Evolutionary conservation across 805 yeast species (phyloP), one percentile per base, ranked within the genome.

Genomic region (Blastobotrys mokoenaii): DNA sequence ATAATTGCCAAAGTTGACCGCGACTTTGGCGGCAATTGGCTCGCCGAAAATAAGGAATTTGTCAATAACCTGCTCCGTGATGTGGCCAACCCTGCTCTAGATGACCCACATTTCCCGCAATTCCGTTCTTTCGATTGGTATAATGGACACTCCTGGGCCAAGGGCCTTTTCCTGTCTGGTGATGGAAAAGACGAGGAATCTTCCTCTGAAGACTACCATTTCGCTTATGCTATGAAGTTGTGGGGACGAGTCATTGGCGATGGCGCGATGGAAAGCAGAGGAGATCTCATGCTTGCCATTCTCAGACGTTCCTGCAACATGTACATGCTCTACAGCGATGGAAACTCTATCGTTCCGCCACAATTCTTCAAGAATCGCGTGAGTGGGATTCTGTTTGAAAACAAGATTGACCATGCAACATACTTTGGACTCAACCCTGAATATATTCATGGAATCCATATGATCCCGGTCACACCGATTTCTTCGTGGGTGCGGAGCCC

Each of bases 131-230:
- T 82, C 62, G 88, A 82, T 60, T 83, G 84, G 77, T 83, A 62
- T 62, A 65, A 69, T 51, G 89, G 90, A 6, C 90, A 83, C 57
- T 76, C 84, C 25, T 80, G 84, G 80, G 88, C 89, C 7, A 73
- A 75, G 50, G 90, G 90, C 2, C 57, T 83, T 17, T 76, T 72
- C 55, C 74, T 70, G 10, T 69, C 76, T 38, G 77, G 74, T 1
- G 85, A 80, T 58, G 88, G 89, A 34, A 77, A 79, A 52, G 82
- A 82, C 57, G 82, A 81, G 59, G 88, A 81, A 58, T 75, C 83
- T 9, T 64, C 82, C 14, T 76, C 84, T 36, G 90, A 84, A 58
- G 90, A 83, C 57, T 77, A 77, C 58, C 78, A 80, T 55, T 79
- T 78, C 53, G 75, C 77, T 32, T 82, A 80, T 59, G 87, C 77